Evolutionary conservation across 495 filamentous ascomycete species (phyloP), one percentile per base, ranked within the genome.

Genomic region (Penicillium atrosanguineum): DNA sequence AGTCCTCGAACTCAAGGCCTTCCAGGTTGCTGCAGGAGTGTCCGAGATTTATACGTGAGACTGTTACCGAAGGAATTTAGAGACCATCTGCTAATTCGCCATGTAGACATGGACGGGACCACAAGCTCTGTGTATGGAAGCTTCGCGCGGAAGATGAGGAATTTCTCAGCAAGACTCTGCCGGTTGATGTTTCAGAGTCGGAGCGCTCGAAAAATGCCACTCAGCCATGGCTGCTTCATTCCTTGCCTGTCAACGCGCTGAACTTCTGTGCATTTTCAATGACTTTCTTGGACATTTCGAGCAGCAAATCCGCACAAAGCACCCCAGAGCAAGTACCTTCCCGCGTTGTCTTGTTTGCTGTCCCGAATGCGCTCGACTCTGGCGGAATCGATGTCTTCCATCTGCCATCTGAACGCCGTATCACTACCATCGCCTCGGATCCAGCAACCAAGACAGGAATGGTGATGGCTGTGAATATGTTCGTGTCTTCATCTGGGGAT

Each of bases 221-320:
- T 20, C 80, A 88, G 63, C 94, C 94, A 15, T 96, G 91, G 91
- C 71, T 97, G 5, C 70, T 96, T 31, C 83, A 95, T 75, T 81
- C 88, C 29, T 68, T 98, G 6, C 74, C 87, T 26, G 89, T 97
- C 38, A 97, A 96, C 65, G 89, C 94, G 15, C 80, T 97, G 68
- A 98, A 97, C 68, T 98, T 97, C 64, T 98, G 94, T 59, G 83
- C 89, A 1, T 98, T 98, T 65, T 82, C 88, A 4, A 81, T 83
- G 59, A 50, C 62, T 3, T 65, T 60, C 15, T 28, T 74, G 12
- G 36, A 67, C 26, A 11, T 18, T 6, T 26, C 46, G 3, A 41
- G 42, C 4, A 5, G 14, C 1, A 21, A 4, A n/a, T 9, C 39
- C 16, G 21, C 40, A 48, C 34, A 42, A 28, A 9, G 38, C 19